phyloP scores from a whole-genome alignment of 2,329 filamentous ascomycete species.

The Cercospora zeina region DNA sequence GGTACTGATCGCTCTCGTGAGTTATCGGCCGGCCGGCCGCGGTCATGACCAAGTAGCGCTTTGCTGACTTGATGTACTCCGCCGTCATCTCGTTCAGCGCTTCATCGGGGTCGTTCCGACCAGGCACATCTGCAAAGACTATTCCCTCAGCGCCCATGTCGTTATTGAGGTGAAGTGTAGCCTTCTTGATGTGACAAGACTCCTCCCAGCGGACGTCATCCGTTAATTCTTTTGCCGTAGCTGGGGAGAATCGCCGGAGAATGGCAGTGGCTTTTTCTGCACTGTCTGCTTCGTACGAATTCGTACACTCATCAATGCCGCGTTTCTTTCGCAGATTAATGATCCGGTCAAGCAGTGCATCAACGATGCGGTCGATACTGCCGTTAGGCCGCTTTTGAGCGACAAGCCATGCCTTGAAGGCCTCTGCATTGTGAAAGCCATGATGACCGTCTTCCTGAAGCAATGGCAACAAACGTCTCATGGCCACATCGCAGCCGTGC shows the following conservation, averaged over 20 bases:
- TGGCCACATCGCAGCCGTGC: too few species aligned
- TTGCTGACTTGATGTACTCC: not conserved
- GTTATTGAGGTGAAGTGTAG: constrained; percentile 18
- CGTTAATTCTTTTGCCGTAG: not conserved
- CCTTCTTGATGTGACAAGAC: constrained; percentile 1
- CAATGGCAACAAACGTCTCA: too few species aligned
- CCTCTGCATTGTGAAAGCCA: too few species aligned
- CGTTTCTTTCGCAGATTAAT: not conserved
- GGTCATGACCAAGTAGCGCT: constrained; percentile 2
- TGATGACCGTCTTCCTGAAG: too few species aligned
- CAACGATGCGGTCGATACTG: too few species aligned
- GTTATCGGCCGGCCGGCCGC: constrained; percentile 5
- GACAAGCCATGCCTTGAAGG: not conserved
- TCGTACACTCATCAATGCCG: constrained; percentile 7
- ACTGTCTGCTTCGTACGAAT: not conserved
- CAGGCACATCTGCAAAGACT: constrained; percentile 29
- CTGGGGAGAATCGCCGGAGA: not conserved
- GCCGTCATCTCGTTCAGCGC: not conserved
- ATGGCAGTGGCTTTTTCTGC: not conserved
- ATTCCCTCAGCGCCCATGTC: constrained; percentile 27
- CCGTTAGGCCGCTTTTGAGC: too few species aligned
- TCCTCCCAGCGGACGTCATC: constrained; percentile 21
- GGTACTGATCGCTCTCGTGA: not conserved
- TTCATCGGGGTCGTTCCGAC: constrained; percentile 9
- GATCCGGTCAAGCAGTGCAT: not conserved